Evolutionary conservation across 768 basidiomycete genomes (phyloP).

Genomic region (Lactarius pseudohatsudake): DNA sequence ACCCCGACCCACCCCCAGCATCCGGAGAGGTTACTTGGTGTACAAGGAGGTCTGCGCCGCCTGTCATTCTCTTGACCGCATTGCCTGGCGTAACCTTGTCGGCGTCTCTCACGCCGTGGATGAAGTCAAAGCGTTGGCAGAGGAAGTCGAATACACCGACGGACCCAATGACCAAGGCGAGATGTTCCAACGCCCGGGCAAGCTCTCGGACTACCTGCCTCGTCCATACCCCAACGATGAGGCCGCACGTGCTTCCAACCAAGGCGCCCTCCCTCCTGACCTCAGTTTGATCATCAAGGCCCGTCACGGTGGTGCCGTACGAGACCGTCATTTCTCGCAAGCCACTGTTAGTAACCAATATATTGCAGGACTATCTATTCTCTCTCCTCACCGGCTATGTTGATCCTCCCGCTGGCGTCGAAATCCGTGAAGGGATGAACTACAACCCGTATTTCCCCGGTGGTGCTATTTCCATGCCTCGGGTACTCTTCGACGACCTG

Average conservation of each 20-base stretch:
- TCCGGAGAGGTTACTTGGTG: slow-evolving; percentile 93
- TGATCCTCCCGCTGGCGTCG: slow-evolving; percentile 93
- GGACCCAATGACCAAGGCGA: slow-evolving; percentile 93
- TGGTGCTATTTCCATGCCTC: slow-evolving; percentile 97
- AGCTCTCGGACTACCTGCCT: slow-evolving; percentile 97
- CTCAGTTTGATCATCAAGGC: slow-evolving; percentile 97
- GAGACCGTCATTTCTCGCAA: slow-evolving; percentile 37
- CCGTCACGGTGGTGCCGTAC: slow-evolving; percentile 91
- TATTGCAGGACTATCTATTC: slow-evolving; percentile 87
- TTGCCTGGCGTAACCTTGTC: slow-evolving; percentile 99
- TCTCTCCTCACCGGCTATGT: slow-evolving; percentile 95
- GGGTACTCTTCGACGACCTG: slow-evolving; percentile 91
- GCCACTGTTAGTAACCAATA: neutral
- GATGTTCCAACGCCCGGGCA: slow-evolving; percentile 99
- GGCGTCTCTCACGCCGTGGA: slow-evolving; percentile 96
- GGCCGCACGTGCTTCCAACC: slow-evolving; percentile 92
- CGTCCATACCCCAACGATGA: slow-evolving; percentile 96
- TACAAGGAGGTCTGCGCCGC: slow-evolving; percentile 99
- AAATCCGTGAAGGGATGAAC: slow-evolving; percentile 96
- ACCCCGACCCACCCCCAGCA: slow-evolving; percentile 47
- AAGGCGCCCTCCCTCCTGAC: slow-evolving; percentile 95
- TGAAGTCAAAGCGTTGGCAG: slow-evolving; percentile 88
- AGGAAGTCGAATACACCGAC: slow-evolving; percentile 95
- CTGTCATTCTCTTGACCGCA: slow-evolving; percentile 98
- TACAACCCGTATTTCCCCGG: slow-evolving; percentile 99